A percentile compares a stretch with the other conserved stretches of the same genome.
Conservation (phyloP, 345 rosid genomes). For the Nasturtium officinale region DNA sequence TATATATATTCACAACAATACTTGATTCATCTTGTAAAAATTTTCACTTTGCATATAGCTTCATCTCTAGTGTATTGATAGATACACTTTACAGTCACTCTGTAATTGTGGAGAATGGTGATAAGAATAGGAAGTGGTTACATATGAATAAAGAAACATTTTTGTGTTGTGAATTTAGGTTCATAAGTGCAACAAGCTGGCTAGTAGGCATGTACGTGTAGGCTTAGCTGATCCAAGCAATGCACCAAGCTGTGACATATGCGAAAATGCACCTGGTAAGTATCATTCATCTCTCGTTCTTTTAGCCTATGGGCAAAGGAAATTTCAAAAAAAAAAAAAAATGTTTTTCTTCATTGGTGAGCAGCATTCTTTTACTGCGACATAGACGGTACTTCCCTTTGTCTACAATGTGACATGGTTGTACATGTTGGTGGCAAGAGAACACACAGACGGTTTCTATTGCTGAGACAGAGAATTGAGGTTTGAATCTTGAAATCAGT, state of each 20-base stretch:
- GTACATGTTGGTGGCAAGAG: slow-evolving; percentile 88
- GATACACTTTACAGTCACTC: neutral
- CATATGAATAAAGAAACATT: neutral
- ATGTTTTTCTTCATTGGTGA: neutral
- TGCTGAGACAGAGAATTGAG: slow-evolving; percentile 79
- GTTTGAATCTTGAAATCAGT: slow-evolving; percentile 40
- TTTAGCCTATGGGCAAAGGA: neutral
- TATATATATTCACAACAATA: neutral
- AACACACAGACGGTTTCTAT: slow-evolving; percentile 66
- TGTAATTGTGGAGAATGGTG: neutral
- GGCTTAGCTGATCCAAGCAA: slow-evolving; percentile 72
- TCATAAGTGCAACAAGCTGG: slow-evolving; percentile 82
- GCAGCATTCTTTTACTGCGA: slow-evolving; percentile 92
- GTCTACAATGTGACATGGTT: slow-evolving; percentile 81
- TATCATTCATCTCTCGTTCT: slow-evolving; percentile 31
- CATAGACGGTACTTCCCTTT: slow-evolving; percentile 80
- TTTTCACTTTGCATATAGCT: slow-evolving; percentile 1
- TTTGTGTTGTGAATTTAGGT: slow-evolving; percentile 49
- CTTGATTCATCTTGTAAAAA: neutral
- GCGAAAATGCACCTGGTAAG: slow-evolving; percentile 84
- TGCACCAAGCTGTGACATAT: slow-evolving; percentile 75
- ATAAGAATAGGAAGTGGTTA: neutral
- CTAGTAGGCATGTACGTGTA: slow-evolving; percentile 78
- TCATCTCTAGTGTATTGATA: neutral
- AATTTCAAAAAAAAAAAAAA: no score